Evolutionary conservation across 2,329 filamentous ascomycete species (phyloP).

Genomic region (Pleurostoma richardsiae): DNA sequence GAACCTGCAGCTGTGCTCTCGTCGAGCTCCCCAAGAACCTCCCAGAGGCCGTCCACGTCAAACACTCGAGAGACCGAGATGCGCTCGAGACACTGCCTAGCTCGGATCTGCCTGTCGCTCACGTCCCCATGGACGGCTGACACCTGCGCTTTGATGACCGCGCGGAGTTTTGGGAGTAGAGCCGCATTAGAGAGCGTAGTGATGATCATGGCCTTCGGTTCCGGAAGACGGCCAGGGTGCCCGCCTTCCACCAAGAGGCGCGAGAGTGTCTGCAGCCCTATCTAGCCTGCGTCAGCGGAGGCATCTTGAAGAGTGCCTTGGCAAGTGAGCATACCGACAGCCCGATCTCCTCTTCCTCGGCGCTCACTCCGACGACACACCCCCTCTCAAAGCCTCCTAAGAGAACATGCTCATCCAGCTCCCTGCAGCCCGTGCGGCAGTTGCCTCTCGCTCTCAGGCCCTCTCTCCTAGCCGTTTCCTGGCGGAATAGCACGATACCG

Average conservation of each 20-base stretch:
- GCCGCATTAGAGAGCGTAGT: slow-evolving; percentile 38
- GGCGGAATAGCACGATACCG: slow-evolving; percentile 33
- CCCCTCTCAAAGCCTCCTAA: slow-evolving; percentile 44
- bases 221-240: neutral
- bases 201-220: slow-evolving; percentile 33
- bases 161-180: slow-evolving; percentile 34
- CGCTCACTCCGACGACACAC: slow-evolving; percentile 47
- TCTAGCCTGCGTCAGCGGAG: slow-evolving; percentile 17
- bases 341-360: slow-evolving; percentile 44
- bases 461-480: slow-evolving; percentile 30
- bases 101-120: slow-evolving; percentile 12
- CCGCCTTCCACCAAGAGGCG: slow-evolving; percentile 25
- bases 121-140: slow-evolving; percentile 9
- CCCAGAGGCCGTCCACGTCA: slow-evolving; percentile 52
- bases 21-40: slow-evolving; percentile 49
- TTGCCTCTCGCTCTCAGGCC: slow-evolving; percentile 20
- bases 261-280: slow-evolving; percentile 45
- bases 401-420: slow-evolving; percentile 43
- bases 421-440: slow-evolving; percentile 37
- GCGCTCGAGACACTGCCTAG: slow-evolving; percentile 36
- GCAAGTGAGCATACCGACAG: slow-evolving; percentile 32
- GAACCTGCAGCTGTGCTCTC: neutral
- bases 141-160: slow-evolving; percentile 32
- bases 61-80: slow-evolving; percentile 54
- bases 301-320: neutral